Evolutionary conservation across 768 basidiomycete genomes (phyloP), one percentile per base, ranked within the genome.

Genomic region (Asterophora parasitica): DNA sequence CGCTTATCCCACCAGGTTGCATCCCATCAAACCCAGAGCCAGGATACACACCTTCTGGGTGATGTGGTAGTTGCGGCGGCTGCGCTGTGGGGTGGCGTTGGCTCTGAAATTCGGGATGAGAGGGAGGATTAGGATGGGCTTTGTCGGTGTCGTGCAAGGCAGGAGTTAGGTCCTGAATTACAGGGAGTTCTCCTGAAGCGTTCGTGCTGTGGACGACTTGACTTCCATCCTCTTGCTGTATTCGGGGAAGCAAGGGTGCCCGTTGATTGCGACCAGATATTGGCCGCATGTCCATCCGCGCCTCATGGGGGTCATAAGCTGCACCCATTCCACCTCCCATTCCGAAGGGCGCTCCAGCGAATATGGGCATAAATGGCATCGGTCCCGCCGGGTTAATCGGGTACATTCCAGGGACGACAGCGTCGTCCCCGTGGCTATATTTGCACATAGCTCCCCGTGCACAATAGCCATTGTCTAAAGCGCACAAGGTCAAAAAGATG

Each of bases 401-500:
- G 57, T 82, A 86, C 26, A 90, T 62, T 0, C 76, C 78, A 0
- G 87, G 89, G 7, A 88, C 71, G 42, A 89, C 81, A 26, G 90
- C 88, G 61, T 94, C 90, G 1, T 91, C 89, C 31, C 89, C 92
- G 58, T 98, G 94, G 51, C 88, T 92, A 66, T 82, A 97, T 61
- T 91, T 92, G 75, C 94, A 98, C 51, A 78, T 77, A 15, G 79
- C 83, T 39, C 94, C 94, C 27, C 92, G 82, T 33, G 88, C 80
- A 58, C 94, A 98, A 67, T 84, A 96, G 1, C 94, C 94, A 49
- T 83, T 83, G 61, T 94, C 94, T 97, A 37, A 47, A 15, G 47
- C 44, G 46, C 49, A 46, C 35, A 11, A 34, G 35, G 20, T 53
- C 35, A 44, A 40, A 34, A 45, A 32, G 15, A 20, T 32, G 30